These are phyloP conservation scores for Hapsidospora chrysogenum DNA, from an alignment of 495 filamentous ascomycete species.

Conservation along the genomic window DNA sequence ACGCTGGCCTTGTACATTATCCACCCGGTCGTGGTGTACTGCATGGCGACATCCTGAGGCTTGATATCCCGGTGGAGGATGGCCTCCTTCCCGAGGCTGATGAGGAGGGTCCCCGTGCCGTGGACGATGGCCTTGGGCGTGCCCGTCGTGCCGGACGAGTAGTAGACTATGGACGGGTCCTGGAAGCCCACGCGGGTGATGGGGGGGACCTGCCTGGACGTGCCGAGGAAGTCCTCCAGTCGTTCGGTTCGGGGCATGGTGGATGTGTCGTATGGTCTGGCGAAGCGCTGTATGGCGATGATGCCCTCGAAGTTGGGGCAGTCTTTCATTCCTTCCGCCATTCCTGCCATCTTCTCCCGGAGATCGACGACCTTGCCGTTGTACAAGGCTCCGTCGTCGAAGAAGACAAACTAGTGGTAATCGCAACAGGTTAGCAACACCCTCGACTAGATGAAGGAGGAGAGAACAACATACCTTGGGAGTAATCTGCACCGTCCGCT, in stretches of 20 bases:
- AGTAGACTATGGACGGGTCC: constrained; percentile 57
- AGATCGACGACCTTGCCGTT: constrained; percentile 62
- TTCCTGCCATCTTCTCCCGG: constrained; percentile 49
- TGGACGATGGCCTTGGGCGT: constrained; percentile 65
- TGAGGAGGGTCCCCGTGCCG: constrained; percentile 41
- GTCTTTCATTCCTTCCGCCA: constrained; percentile 40
- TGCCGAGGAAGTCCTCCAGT: constrained; percentile 32
- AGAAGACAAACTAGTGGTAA: constrained; percentile 39
- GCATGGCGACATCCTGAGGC: constrained; percentile 28
- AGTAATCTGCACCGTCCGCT: constrained; percentile 53
- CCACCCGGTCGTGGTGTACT: constrained; percentile 60
- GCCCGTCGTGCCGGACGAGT: constrained; percentile 57
- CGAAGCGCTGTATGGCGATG: constrained; percentile 50
- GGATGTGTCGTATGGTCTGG: constrained; percentile 38
- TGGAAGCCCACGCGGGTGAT: constrained; percentile 47
- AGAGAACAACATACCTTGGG: constrained; percentile 31
- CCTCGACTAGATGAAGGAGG: too few species aligned
- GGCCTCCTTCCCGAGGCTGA: constrained; percentile 44
- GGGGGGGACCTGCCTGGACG: constrained; percentile 19
- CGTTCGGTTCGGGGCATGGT: constrained; percentile 35
- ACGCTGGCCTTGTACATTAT: constrained; percentile 63
- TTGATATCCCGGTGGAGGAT: constrained; percentile 38
- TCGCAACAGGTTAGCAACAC: neutral
- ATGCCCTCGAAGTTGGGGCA: constrained; percentile 44
- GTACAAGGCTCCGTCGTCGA: constrained; percentile 64